Base-by-base conservation (phyloP, 1,284 basidiomycete species). In the Apiotrichum porosum region DNA sequence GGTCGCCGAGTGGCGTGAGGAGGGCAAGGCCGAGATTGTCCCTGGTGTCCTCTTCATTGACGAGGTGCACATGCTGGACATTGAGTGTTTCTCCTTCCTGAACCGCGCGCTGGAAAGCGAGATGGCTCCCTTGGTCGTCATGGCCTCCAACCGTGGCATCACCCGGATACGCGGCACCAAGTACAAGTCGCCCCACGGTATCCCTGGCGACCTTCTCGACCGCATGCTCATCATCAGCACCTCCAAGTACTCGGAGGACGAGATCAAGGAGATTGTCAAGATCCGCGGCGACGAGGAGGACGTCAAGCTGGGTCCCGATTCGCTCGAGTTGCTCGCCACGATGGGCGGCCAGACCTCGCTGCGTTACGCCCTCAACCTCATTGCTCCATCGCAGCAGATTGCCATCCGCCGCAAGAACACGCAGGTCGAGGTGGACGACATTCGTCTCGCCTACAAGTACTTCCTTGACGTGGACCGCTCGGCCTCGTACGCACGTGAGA, bases 61-160 rank as follows among this genome's bases (percentile, higher is more conserved):
- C 69, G 89, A 97, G 75, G 92, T 97, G 15, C 95, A 98, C 78
- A 98, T 98, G 94, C 84, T 98, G 56, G 94, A 98, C 72, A 95
- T 98, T 57, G 94, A 98, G 73, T 98, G 94, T 71, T 97, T 97
- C 79, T 95, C 92, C 9, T 98, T 94, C 80, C 78, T 98, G 54
- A 98, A 98, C 73, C 83, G 94, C 36, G 94, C 94, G 6, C 79
- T 98, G 39, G 94, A 98, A 70, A 85, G 85, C 56, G 93, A 95
- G 58, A 79, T 97, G 4, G 85, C 93, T 1, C 94, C 94, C 1
- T 78, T 98, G 42, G 94, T 98, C 35, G 91, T 98, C 67, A 97
- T 98, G 93, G 94, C 94, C 1, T 92, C 88, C 34, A 98, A 98
- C 73, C 81, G 94, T 17, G 94, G 94, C 13, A 90, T 93, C 80